Evolutionary conservation across 2,329 filamentous ascomycete genomes (phyloP).

Genomic region (Nannizziopsis barbatae): DNA sequence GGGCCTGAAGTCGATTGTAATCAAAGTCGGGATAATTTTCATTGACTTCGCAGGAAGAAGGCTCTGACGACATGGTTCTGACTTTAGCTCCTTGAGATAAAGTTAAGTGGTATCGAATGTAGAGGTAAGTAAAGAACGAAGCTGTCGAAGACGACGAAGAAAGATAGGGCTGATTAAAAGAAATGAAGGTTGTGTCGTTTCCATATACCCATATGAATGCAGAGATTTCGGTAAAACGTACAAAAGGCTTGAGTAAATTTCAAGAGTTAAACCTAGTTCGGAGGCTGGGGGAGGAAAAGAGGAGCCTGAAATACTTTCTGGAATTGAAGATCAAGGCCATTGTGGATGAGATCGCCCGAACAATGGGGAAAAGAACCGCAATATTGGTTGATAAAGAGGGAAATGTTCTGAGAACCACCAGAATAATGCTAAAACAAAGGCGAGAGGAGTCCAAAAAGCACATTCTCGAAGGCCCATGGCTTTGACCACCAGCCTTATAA

Average conservation of each 20-base stretch:
- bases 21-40: conserved; percentile 12
- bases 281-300: conserved; percentile 9
- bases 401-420: conserved; percentile 4
- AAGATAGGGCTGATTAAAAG: no score
- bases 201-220: not conserved
- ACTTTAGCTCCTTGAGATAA: not conserved
- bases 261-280: not conserved
- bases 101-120: not conserved
- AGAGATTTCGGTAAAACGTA: not conserved
- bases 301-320: conserved; percentile 27
- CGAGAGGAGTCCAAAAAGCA: not conserved
- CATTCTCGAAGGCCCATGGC: not conserved
- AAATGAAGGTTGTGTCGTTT: no score
- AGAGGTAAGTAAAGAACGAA: not conserved
- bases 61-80: conserved; percentile 5
- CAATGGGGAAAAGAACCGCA: conserved; percentile 10
- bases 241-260: conserved; percentile 1
- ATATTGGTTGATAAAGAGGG: conserved; percentile 2
- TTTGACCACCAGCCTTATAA: not conserved
- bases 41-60: conserved; percentile 10
- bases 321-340: conserved; percentile 24
- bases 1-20: conserved; percentile 6
- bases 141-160: not conserved
- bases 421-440: conserved; percentile 2
- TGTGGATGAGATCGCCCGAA: conserved; percentile 28